phyloP scores from a whole-genome alignment of 495 filamentous ascomycete genomes.

The Hypoxylon lienhwacheense region DNA sequence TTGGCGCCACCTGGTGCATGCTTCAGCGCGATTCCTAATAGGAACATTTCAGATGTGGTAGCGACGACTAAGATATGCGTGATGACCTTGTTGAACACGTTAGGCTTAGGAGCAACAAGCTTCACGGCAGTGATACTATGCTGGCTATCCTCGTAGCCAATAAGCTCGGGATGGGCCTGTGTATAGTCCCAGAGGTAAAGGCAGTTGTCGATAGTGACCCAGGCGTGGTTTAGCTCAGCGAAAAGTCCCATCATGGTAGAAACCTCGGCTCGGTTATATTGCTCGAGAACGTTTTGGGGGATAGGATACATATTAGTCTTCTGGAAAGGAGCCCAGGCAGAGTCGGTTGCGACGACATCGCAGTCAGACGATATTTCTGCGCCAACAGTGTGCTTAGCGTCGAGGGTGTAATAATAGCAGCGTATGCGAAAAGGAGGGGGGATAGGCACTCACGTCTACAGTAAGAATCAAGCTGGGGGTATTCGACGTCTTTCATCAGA shows the following conservation, averaged over 20 bases:
- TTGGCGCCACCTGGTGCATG: conserved; percentile 62
- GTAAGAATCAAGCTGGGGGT: conserved; percentile 88
- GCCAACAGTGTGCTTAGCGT: conserved; percentile 18
- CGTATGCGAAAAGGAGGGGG: too few species aligned
- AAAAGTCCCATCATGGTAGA: conserved; percentile 90
- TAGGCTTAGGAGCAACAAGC: conserved; percentile 73
- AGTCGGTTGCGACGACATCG: conserved; percentile 62
- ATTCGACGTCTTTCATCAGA: conserved; percentile 72
- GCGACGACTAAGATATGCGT: conserved; percentile 86
- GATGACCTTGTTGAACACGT: conserved; percentile 82
- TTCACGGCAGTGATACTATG: conserved; percentile 84
- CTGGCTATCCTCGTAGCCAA: conserved; percentile 86
- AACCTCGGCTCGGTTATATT: conserved; percentile 81
- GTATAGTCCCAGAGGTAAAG: conserved; percentile 99
- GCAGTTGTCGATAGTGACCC: conserved; percentile 92
- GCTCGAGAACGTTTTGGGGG: conserved; percentile 84
- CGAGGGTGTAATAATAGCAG: too few species aligned
- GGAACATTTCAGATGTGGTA: conserved; percentile 76
- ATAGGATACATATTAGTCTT: conserved; percentile 78
- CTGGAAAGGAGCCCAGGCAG: conserved; percentile 88
- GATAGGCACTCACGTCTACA: conserved; percentile 69
- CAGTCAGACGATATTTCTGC: conserved; percentile 89
- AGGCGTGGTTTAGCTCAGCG: conserved; percentile 89
- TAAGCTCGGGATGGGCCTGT: conserved; percentile 78
- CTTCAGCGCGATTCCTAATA: conserved; percentile 74